phyloP scores from a whole-genome alignment of 2,329 filamentous ascomycete species.

The Chaetothyriales sp. region DNA sequence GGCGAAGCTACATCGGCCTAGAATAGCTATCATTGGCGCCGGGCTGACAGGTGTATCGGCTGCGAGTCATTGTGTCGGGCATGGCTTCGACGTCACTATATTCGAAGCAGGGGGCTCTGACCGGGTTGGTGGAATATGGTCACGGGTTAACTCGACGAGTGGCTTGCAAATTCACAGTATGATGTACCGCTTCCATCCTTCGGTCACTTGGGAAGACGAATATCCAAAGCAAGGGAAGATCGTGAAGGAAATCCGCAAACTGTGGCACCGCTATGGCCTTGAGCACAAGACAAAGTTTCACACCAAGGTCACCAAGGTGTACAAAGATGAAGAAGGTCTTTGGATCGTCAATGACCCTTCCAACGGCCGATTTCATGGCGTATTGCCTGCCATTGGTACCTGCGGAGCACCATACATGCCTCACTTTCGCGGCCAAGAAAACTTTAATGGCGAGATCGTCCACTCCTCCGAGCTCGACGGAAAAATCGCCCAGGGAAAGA shows the following conservation, averaged over 20 bases:
- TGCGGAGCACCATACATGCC: slow-evolving; percentile 68
- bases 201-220: slow-evolving; percentile 58
- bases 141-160: slow-evolving; percentile 69
- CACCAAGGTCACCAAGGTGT: slow-evolving; percentile 54
- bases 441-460: slow-evolving; percentile 57
- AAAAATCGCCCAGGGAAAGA: slow-evolving; percentile 59
- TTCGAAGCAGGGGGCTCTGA: slow-evolving; percentile 60
- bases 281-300: slow-evolving; percentile 59
- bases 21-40: slow-evolving; percentile 55
- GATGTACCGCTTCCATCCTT: slow-evolving; percentile 81
- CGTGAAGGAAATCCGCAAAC: slow-evolving; percentile 51
- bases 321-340: slow-evolving; percentile 51
- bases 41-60: slow-evolving; percentile 64
- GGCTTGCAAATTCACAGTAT: slow-evolving; percentile 70
- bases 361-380: slow-evolving; percentile 61
- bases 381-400: slow-evolving; percentile 66
- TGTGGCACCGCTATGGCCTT: slow-evolving; percentile 65
- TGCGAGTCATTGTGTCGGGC: slow-evolving; percentile 68
- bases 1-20: slow-evolving; percentile 45
- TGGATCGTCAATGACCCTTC: slow-evolving; percentile 66
- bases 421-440: slow-evolving; percentile 53
- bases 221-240: slow-evolving; percentile 69
- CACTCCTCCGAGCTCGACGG: slow-evolving; percentile 66
- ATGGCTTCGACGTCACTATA: slow-evolving; percentile 69
- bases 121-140: slow-evolving; percentile 67